Conservation (phyloP, 2,329 filamentous ascomycete species). For the Scedosporium aurantiacum region DNA sequence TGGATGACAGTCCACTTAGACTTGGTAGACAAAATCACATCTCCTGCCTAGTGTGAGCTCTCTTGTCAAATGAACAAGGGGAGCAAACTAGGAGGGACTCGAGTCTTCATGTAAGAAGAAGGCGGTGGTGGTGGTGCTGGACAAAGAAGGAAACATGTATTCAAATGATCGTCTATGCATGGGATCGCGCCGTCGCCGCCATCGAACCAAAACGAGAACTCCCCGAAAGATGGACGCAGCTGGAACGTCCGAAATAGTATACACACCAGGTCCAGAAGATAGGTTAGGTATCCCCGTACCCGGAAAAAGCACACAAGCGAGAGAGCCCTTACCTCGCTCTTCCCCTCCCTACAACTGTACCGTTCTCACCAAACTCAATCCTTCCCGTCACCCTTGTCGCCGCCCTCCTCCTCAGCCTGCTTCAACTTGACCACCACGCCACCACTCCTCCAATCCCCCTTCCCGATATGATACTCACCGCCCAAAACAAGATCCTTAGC, state of each 20-base stretch:
- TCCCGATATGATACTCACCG: conserved; percentile 61
- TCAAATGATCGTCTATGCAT: not conserved
- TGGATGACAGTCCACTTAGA: too few species aligned
- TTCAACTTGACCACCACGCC: conserved; percentile 31
- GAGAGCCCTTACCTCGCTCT: not conserved
- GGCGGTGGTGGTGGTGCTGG: not conserved
- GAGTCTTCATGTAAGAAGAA: too few species aligned
- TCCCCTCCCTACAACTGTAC: not conserved
- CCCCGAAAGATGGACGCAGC: not conserved
- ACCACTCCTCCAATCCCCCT: conserved; percentile 19
- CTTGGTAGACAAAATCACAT: too few species aligned
- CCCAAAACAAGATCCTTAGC: conserved; percentile 87
- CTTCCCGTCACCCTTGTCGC: not conserved
- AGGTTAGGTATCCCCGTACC: not conserved
- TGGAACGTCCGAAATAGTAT: not conserved
- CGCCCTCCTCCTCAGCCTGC: conserved; percentile 26
- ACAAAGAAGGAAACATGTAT: not conserved
- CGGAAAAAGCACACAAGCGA: not conserved
- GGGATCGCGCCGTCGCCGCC: not conserved
- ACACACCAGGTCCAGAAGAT: not conserved
- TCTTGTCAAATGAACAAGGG: not conserved
- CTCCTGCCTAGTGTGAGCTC: too few species aligned
- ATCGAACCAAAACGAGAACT: not conserved
- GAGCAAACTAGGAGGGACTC: too few species aligned
- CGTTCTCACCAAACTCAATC: not conserved